These are phyloP conservation scores for Dothiorella sarmentorum DNA, from an alignment of 2,329 filamentous ascomycete genomes.

Conservation along the genomic window DNA sequence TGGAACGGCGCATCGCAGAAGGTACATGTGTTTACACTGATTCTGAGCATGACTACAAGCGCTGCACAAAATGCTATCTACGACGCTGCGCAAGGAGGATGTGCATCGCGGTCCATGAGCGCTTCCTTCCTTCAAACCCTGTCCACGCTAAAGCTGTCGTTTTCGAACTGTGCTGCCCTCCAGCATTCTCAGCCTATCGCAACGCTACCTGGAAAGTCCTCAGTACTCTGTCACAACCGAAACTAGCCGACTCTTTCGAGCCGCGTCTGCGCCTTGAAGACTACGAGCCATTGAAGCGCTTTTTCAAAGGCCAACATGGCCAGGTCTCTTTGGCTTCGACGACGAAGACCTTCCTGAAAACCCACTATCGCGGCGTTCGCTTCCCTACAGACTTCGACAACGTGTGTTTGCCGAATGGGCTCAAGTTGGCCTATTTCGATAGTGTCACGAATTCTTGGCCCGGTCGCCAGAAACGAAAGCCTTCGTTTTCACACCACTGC, in stretches of 20 bases:
- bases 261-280: constrained; percentile 30
- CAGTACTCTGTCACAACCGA: constrained; percentile 32
- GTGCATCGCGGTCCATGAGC: constrained; percentile 48
- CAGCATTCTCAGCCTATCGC: constrained; percentile 48
- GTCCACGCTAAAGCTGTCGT: constrained; percentile 43
- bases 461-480: constrained; percentile 23
- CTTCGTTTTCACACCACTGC: constrained; percentile 49
- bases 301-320: constrained; percentile 21
- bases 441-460: constrained; percentile 38
- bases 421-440: constrained; percentile 51
- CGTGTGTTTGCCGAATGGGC: constrained; percentile 47
- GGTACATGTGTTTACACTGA: constrained; percentile 32
- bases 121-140: constrained; percentile 44
- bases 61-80: constrained; percentile 47
- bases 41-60: constrained; percentile 20
- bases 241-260: background rate
- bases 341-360: constrained; percentile 46
- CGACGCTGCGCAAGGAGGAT: constrained; percentile 37
- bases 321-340: constrained; percentile 43
- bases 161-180: constrained; percentile 52
- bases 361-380: constrained; percentile 46
- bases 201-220: constrained; percentile 52
- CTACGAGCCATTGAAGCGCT: constrained; percentile 32
- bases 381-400: constrained; percentile 43
- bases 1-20: constrained; percentile 34